Evolutionary conservation across 139 green algal genomes (phyloP), one percentile per base, ranked within the genome.

Genomic region (Chlorella sp.): DNA sequence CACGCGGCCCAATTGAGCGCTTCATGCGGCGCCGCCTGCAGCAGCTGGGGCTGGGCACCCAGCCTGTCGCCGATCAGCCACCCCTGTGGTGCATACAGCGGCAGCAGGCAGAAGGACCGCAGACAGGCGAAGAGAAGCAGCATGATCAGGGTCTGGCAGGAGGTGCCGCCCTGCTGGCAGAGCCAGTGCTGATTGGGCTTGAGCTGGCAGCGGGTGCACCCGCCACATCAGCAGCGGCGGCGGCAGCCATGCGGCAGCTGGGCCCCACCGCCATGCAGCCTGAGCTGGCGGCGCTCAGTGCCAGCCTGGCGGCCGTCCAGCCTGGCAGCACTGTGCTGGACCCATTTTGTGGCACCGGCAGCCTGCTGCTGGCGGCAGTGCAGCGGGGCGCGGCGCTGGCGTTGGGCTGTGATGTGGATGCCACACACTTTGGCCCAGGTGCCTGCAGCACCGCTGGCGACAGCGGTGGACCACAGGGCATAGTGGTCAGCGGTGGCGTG

Each of bases 261-360:
- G 64, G 68, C 37, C 84, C 84, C 48, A 89, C 85, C 21, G 71
- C 85, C 71, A 83, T 89, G 85, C 85, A n/a, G n/a, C 85, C 85
- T 9, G 71, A 84, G 48, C 85, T 89, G 21, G 85, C 71, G 4
- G 85, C 73, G 39, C 15, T 83, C 4, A 89, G 48, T 22, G 75
- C 48, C 71, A 83, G 85, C 42, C 73, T 89, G 48, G 85, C 85
- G 53, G 48, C 21, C 7, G 84, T 88, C 4, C 40, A 32, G 0
- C 39, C 40, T 18, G 64, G 77, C 28, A 34, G 9, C 34, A 26
- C 3, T 1, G 76, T 90, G 60, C 77, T 90, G 53, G 86, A 90
- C 39, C 86, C 86, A 2, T 90, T 90, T 21, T 90, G 86, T 37
- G 86, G 86, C 60, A 90, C 9, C 57, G 86, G 76, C 76, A 85